These are phyloP conservation scores for Arabidopsis arenosa DNA, from an alignment of 345 rosid genomes.

Conservation along the genomic window DNA sequence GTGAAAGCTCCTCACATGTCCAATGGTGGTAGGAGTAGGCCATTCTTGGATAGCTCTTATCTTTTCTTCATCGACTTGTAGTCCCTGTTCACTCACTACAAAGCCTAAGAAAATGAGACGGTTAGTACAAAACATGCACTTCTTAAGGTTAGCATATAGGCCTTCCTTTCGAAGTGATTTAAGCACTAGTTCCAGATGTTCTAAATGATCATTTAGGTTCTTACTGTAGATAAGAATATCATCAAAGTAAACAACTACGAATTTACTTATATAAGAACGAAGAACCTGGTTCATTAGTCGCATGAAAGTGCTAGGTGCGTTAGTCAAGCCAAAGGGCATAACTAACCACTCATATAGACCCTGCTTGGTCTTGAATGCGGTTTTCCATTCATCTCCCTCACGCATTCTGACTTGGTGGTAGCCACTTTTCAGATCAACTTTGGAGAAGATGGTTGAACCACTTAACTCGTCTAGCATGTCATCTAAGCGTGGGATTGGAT, in stretches of 20 bases:
- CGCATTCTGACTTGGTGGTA: background rate
- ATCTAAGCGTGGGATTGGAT: accelerated
- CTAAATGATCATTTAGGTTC: no score
- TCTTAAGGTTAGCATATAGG: no score
- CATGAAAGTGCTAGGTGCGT: background rate
- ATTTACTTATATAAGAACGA: accelerated
- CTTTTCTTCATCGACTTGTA: no score
- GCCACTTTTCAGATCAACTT: background rate
- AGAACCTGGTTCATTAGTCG: background rate
- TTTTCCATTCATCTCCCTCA: background rate
- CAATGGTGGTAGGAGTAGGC: no score
- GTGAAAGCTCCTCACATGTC: no score
- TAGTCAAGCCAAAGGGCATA: background rate
- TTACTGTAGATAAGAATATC: background rate
- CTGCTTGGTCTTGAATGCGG: background rate
- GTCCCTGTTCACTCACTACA: no score
- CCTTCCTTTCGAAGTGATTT: no score
- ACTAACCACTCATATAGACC: background rate
- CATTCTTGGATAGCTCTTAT: no score
- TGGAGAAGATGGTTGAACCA: accelerated
- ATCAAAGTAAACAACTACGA: background rate
- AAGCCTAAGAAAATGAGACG: no score
- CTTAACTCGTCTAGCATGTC: background rate
- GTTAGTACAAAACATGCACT: no score
- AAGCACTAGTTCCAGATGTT: no score